Percentiles rank a stretch among this genome's conserved stretches.
These are phyloP conservation scores for Diaporthe citriasiana DNA, from an alignment of 2,329 filamentous ascomycete genomes.

Conservation along the genomic window DNA sequence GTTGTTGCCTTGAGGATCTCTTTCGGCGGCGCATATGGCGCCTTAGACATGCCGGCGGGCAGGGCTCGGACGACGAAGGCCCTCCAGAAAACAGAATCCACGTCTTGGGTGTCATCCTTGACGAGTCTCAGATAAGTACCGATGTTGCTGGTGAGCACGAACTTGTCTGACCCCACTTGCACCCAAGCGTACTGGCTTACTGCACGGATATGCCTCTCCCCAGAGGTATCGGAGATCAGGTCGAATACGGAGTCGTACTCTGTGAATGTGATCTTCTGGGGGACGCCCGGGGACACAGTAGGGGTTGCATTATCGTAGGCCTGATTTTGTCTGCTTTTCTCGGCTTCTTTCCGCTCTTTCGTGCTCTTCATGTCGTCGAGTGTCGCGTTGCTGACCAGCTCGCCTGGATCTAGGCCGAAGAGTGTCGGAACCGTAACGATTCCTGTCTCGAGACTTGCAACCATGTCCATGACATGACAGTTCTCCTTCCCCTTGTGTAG, in stretches of 20 bases:
- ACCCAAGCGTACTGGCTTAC: constrained; percentile 89
- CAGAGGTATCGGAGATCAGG: constrained; percentile 84
- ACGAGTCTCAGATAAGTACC: constrained; percentile 74
- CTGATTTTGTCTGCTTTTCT: constrained; percentile 53
- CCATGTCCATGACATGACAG: constrained; percentile 97
- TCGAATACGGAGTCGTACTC: constrained; percentile 95
- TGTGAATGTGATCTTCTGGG: constrained; percentile 78
- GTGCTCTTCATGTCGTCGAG: constrained; percentile 72
- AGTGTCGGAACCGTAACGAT: constrained; percentile 92
- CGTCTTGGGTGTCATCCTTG: constrained; percentile 52
- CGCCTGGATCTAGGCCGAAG: constrained; percentile 89
- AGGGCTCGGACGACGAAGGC: constrained; percentile 65
- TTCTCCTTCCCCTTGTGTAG: constrained; percentile 84
- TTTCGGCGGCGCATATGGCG: constrained; percentile 78
- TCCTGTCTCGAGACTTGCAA: constrained; percentile 85
- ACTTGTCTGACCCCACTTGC: constrained; percentile 77
- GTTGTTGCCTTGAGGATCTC: constrained; percentile 75
- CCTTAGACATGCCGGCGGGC: constrained; percentile 59
- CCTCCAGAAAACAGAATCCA: constrained; percentile 53
- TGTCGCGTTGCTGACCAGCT: constrained; percentile 78
- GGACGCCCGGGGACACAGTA: constrained; percentile 24
- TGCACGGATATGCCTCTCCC: constrained; percentile 82
- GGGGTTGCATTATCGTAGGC: constrained; percentile 38
- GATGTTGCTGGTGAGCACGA: constrained; percentile 76
- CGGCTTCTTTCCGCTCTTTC: constrained; percentile 62